Percentiles rank a stretch among this genome's conserved stretches.
Evolutionary conservation across 1,284 basidiomycete genomes (phyloP).

Genomic region (Peniophora sp.): DNA sequence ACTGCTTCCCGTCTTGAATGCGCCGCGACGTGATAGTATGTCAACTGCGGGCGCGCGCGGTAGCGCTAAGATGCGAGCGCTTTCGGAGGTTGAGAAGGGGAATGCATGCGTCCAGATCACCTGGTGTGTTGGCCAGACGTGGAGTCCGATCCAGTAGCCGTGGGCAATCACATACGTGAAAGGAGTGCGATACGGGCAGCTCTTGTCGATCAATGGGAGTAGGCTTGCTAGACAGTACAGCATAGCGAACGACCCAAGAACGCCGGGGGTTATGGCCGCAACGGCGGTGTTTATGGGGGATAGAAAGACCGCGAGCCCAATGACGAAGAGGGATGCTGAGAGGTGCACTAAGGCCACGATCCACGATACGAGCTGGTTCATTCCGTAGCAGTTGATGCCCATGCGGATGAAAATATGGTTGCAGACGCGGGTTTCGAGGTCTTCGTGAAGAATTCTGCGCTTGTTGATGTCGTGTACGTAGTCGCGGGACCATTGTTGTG

Average conservation of each 20-base stretch:
- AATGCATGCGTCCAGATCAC: too few relatives aligned
- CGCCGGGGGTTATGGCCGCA: not conserved
- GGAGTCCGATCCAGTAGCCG: too few relatives aligned
- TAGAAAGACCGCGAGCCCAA: slow-evolving; percentile 19
- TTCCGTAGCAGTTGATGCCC: slow-evolving; percentile 27
- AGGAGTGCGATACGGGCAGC: slow-evolving; percentile 4
- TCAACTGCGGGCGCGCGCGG: too few relatives aligned
- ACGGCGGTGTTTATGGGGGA: not conserved
- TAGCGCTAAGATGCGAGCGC: too few relatives aligned
- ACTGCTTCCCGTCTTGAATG: too few relatives aligned
- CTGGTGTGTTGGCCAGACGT: too few relatives aligned
- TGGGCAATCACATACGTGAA: not conserved
- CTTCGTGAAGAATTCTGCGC: slow-evolving; percentile 15
- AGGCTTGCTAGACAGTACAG: not conserved
- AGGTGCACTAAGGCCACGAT: slow-evolving; percentile 33
- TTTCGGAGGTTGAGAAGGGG: too few relatives aligned
- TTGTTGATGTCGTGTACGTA: slow-evolving; percentile 17
- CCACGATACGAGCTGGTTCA: slow-evolving; percentile 28
- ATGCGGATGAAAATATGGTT: slow-evolving; percentile 27
- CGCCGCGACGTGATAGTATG: too few relatives aligned
- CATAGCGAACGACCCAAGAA: not conserved
- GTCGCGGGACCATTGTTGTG: slow-evolving; percentile 19
- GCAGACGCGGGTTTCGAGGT: slow-evolving; percentile 29
- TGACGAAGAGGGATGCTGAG: slow-evolving; percentile 32
- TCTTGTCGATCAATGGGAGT: not conserved